A percentile compares a stretch with the other conserved stretches of the same genome.
Conservation (phyloP, 768 basidiomycete genomes). For the Suillus subaureus region DNA sequence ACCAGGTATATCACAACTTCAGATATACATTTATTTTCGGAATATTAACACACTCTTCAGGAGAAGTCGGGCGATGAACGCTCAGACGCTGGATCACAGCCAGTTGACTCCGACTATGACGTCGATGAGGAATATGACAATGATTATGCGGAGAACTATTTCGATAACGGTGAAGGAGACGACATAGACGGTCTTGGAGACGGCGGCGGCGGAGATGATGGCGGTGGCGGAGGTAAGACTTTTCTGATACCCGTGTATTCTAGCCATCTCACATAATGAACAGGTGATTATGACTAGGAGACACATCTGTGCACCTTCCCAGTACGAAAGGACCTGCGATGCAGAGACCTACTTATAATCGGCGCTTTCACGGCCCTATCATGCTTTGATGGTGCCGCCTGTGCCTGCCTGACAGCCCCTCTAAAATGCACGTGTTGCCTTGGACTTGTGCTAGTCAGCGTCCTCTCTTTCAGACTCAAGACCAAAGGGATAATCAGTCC, state of each 20-base stretch:
- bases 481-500: too few species aligned
- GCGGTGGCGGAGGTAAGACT: constrained; percentile 51
- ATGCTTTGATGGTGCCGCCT: too few species aligned
- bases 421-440: not conserved
- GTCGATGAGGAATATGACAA: constrained; percentile 92
- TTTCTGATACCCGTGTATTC: constrained; percentile 5
- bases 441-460: not conserved
- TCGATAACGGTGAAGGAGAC: constrained; percentile 86
- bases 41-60: constrained; percentile 30
- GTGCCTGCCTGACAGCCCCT: not conserved
- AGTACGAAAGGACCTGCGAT: not conserved
- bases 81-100: constrained; percentile 69
- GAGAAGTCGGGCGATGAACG: constrained; percentile 73
- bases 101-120: constrained; percentile 74
- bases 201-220: constrained; percentile 65
- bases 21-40: too few species aligned
- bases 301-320: not conserved
- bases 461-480: too few species aligned
- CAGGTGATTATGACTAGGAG: constrained; percentile 31
- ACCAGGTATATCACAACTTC: constrained; percentile 40
- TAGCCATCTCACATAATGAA: not conserved
- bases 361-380: not conserved
- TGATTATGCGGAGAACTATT: constrained; percentile 89
- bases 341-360: not conserved
- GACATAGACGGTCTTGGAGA: constrained; percentile 79